Percentiles rank a stretch among this genome's conserved stretches.
phyloP scores from a whole-genome alignment of 1,284 basidiomycete species.

The Xerocomus amazonicus region DNA sequence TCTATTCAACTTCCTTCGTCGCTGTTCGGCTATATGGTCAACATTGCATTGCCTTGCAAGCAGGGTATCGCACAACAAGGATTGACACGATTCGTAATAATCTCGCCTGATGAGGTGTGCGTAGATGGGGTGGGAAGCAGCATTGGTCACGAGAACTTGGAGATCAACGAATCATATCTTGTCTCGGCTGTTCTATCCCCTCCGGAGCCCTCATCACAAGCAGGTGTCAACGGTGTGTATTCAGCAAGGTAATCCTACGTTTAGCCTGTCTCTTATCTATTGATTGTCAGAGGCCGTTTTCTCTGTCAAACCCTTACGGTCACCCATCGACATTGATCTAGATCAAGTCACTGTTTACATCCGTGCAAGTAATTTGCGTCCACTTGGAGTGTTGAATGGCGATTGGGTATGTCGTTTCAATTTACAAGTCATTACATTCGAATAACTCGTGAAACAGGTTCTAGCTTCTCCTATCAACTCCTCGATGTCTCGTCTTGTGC shows the following conservation, averaged over 20 bases:
- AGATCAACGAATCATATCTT: constrained; percentile 73
- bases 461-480: constrained; percentile 25
- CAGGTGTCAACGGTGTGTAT: constrained; percentile 14
- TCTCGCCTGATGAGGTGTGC: constrained; percentile 30
- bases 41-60: constrained; percentile 63
- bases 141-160: constrained; percentile 42
- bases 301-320: constrained; percentile 32
- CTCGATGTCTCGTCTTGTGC: constrained; percentile 48
- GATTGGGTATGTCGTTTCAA: constrained; percentile 71
- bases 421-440: neutral
- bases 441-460: constrained; percentile 17
- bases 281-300: constrained; percentile 18
- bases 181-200: constrained; percentile 32
- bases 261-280: constrained; percentile 7
- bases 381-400: constrained; percentile 75
- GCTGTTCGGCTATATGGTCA: constrained; percentile 39
- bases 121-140: constrained; percentile 13
- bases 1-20: constrained; percentile 9
- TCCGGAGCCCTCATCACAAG: constrained; percentile 13
- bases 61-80: constrained; percentile 61
- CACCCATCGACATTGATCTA: constrained; percentile 32
- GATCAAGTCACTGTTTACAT: constrained; percentile 56
- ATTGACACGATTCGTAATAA: constrained; percentile 58
- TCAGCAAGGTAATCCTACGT: neutral
- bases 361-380: constrained; percentile 61